Evolutionary conservation across 306 rosid genomes (phyloP), one percentile per base, ranked within the genome.

Genomic region (Corylus heterophylla): DNA sequence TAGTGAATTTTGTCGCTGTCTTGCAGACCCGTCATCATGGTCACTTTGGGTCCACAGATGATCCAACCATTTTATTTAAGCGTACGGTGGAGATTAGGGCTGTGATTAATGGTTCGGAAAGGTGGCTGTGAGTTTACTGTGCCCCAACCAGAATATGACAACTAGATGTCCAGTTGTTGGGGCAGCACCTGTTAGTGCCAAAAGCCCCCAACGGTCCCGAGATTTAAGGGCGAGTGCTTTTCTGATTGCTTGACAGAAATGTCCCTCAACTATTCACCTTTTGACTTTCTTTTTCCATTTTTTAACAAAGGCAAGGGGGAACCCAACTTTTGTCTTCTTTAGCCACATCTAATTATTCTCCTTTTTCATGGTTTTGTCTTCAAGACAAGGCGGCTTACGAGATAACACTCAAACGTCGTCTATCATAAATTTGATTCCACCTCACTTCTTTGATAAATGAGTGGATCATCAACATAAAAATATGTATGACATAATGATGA

Each of bases 141-240:
- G 37, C 2, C 45, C 44, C 13, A 35, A 37, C n/a, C 16, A 66
- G 71, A 35, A 37, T 13, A 3, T 37, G 49, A 22, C 17, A 61
- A 4, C 16, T 13, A 12, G 12, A 14, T 39, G 20, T 67, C 52
- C 78, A 69, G 76, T 45, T 76, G 80, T 61, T 48, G 14, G 76
- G 62, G 6, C 17, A 27, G 5, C 12, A 16, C 6, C 39, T 12
- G 73, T 63, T 20, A 59, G 12, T 71, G 75, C 18, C 76, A 55
- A 85, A 39, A 83, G 74, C 39, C 68, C 17, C 55, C 82, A 81
- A 86, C 88, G 76, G 83, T 76, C 22, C 75, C 64, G 84, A 76
- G 76, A 82, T 74, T 83, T 71, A 66, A 67, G 87, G 80, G 78
- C 7, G 75, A 22, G 11, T 54, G 16, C 77, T 80, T 79, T 50